Base-by-base conservation (phyloP, 108 stramenopile species). In the Cyclotella cryptica region DNA sequence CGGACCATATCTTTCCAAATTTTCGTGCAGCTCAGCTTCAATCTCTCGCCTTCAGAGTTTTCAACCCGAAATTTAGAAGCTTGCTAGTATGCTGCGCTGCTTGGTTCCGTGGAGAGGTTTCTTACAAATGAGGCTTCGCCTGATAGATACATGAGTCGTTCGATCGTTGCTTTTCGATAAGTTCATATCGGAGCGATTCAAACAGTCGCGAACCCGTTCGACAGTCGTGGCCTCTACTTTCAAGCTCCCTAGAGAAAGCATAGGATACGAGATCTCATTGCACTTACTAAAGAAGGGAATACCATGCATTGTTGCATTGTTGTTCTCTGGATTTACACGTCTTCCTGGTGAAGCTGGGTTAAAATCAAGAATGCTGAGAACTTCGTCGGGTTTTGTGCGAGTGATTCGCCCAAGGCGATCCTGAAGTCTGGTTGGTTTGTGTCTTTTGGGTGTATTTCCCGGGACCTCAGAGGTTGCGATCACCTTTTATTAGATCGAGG, bases 161-260 rank as follows among this genome's bases (percentile, higher is more conserved):
- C 43, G 46, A 15, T 24, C 19, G 1, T 41, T 41, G 14, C 15
- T 1, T 24, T 71, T 35, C n/a, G 29, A 39, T 28, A 67, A 45
- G 52, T 60, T 82, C 54, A 42, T 68, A 10, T 47, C 49, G 40
- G 47, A 82, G 11, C 42, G 22, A 42, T 71, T 65, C 47, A 82
- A 62, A 13, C 74, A 76, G 47, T 71, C 64, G 22, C 53, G 55
- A 19, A 82, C 75, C 53, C 69, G 73, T 67, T 75, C 57, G 26
- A 70, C 52, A 29, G 63, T 19, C 0, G 81, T 76, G 40, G 74
- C 40, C 46, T 82, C 81, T 7, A 57, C 52, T 52, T 49, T 53
- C 55, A 82, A 82, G 40, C 55, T 66, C n/a, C 81, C 81, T 29
- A 82, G 71, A n/a, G n/a, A 59, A 46, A 82, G 29, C 70, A 82